Evolutionary conservation across 139 green algal genomes (phyloP).

Genomic region (Spirogloea muscicola): DNA sequence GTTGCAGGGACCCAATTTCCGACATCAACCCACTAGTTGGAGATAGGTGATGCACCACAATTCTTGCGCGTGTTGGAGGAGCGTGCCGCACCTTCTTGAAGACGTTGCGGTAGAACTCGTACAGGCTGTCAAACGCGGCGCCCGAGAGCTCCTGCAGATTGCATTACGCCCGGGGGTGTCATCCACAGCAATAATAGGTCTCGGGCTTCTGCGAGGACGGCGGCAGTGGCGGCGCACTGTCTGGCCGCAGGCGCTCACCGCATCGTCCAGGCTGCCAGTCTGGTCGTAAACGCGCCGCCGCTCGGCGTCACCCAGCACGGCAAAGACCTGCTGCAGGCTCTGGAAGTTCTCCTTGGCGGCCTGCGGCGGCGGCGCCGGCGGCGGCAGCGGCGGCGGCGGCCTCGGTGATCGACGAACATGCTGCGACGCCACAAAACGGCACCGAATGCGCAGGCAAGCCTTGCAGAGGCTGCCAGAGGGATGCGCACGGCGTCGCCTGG

Average conservation of each 20-base stretch:
- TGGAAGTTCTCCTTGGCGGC: constrained; percentile 76
- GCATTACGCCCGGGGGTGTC: not conserved
- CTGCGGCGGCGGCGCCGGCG: constrained; percentile 42
- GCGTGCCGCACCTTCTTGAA: constrained; percentile 61
- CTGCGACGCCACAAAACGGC: no score
- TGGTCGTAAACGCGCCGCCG: constrained; percentile 86
- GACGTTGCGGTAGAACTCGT: constrained; percentile 72
- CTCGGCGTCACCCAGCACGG: constrained; percentile 73
- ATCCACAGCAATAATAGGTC: not conserved
- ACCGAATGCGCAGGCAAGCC: no score
- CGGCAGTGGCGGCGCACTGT: no score
- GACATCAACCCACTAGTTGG: no score
- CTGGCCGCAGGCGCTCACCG: no score
- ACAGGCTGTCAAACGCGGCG: constrained; percentile 65
- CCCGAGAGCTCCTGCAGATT: constrained; percentile 31
- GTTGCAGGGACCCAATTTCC: no score
- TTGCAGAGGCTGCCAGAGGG: no score
- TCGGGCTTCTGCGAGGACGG: no score
- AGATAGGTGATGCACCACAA: no score
- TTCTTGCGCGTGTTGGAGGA: no score
- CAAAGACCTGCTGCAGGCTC: constrained; percentile 81
- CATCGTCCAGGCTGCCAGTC: constrained; percentile 68
- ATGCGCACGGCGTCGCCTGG: constrained; percentile 57
- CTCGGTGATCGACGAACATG: no score
- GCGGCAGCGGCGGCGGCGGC: not conserved